A percentile compares a stretch with the other conserved stretches of the same genome.
These are phyloP conservation scores for Boletus sp. DNA, from an alignment of 1,284 basidiomycete species.

Conservation along the genomic window DNA sequence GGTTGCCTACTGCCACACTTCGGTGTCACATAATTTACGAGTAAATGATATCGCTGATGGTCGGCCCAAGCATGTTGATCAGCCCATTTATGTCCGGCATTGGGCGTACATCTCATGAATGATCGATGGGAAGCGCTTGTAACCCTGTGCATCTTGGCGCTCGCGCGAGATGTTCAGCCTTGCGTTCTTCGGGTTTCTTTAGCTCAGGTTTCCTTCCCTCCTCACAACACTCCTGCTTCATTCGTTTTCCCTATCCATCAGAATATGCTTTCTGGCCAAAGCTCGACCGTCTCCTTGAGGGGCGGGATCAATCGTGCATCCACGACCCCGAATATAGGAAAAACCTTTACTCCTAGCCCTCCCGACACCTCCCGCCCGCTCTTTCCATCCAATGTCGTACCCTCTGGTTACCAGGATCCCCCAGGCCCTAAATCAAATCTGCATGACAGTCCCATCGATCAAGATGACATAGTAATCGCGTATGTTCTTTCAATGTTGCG, in stretches of 20 bases:
- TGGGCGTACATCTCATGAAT: neutral
- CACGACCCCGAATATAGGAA: too few relatives aligned
- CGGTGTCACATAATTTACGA: too few relatives aligned
- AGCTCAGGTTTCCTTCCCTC: neutral
- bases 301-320: too few relatives aligned
- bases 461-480: constrained; percentile 24
- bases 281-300: neutral
- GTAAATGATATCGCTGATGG: too few relatives aligned
- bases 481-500: constrained; percentile 9
- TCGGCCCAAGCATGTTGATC: too few relatives aligned
- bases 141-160: neutral
- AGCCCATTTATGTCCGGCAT: neutral
- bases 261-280: constrained; percentile 1
- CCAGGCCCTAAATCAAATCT: neutral
- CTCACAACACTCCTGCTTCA: neutral
- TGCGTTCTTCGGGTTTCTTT: neutral
- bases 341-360: neutral
- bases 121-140: too few relatives aligned
- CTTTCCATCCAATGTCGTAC: neutral
- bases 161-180: neutral
- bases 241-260: neutral
- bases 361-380: neutral
- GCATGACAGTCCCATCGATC: neutral
- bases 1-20: too few relatives aligned
- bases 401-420: neutral